Evolutionary conservation across 441 rosid genomes (phyloP).

Genomic region (Capsella rubella): DNA sequence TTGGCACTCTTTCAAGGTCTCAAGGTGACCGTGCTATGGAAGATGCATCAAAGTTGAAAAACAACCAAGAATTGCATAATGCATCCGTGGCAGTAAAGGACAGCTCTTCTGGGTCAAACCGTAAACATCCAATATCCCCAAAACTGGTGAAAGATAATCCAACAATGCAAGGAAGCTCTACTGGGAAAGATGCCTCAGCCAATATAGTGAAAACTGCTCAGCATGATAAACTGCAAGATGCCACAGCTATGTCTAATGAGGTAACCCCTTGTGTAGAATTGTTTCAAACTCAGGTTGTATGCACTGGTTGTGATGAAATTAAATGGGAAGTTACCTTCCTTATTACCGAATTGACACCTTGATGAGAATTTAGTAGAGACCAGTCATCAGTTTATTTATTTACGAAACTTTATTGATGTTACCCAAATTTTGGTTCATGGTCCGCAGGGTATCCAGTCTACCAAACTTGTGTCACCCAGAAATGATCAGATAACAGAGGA

Average conservation of each 20-base stretch:
- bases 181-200: slow-evolving; percentile 48
- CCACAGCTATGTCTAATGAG: slow-evolving; percentile 61
- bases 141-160: slow-evolving; percentile 60
- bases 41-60: slow-evolving; percentile 65
- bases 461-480: slow-evolving; percentile 50
- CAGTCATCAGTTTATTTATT: slow-evolving; percentile 2
- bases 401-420: slow-evolving; percentile 5
- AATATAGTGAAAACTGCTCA: slow-evolving; percentile 30
- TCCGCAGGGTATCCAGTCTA: slow-evolving; percentile 60
- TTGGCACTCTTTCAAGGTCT: slow-evolving; percentile 80
- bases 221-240: slow-evolving; percentile 50
- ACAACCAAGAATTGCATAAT: slow-evolving; percentile 51
- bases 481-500: slow-evolving; percentile 58
- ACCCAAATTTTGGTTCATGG: slow-evolving; percentile 35
- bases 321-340: slow-evolving; percentile 5
- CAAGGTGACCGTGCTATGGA: slow-evolving; percentile 77
- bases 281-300: slow-evolving; percentile 11
- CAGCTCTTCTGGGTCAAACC: slow-evolving; percentile 49
- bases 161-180: slow-evolving; percentile 71
- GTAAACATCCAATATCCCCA: slow-evolving; percentile 59
- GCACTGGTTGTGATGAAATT: slow-evolving; percentile 1
- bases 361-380: slow-evolving; percentile 2
- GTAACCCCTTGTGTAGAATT: slow-evolving; percentile 40
- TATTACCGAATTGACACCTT: slow-evolving; percentile 4
- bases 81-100: slow-evolving; percentile 59